A percentile compares a stretch with the other conserved stretches of the same genome.
Conservation (phyloP, 176 grass and related monocot genomes). For the Puccinellia tenuiflora region DNA sequence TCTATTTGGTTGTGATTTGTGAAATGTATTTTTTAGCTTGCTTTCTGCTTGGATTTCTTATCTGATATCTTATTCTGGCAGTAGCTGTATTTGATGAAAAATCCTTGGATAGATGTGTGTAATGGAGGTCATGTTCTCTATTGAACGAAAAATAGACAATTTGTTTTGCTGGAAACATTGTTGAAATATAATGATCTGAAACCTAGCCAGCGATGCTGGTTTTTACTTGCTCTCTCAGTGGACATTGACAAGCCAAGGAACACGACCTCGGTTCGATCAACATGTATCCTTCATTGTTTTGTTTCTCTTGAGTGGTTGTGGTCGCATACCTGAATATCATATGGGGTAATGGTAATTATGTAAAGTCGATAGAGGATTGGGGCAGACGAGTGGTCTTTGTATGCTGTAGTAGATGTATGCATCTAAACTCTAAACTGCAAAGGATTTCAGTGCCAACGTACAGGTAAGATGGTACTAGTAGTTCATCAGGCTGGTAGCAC, state of each 20-base stretch:
- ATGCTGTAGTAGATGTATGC: too few relatives aligned
- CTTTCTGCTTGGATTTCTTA: too few relatives aligned
- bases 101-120: not conserved
- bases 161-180: not conserved
- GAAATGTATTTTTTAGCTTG: too few relatives aligned
- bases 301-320: not conserved
- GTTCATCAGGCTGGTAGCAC: too few relatives aligned
- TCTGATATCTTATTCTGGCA: not conserved
- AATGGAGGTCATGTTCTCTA: not conserved
- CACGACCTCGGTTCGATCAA: not conserved
- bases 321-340: too few relatives aligned
- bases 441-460: too few relatives aligned
- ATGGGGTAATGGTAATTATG: too few relatives aligned
- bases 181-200: not conserved
- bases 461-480: too few relatives aligned
- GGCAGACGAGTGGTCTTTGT: not conserved
- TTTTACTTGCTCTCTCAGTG: not conserved
- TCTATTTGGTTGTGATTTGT: too few relatives aligned
- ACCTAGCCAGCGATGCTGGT: not conserved
- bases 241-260: not conserved
- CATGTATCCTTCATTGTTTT: not conserved
- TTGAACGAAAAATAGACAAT: not conserved
- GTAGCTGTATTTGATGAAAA: not conserved
- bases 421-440: too few relatives aligned
- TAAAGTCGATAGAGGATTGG: not conserved